Conservation (phyloP, 2,329 filamentous ascomycete species). For the Paraphaeosphaeria minitans region DNA sequence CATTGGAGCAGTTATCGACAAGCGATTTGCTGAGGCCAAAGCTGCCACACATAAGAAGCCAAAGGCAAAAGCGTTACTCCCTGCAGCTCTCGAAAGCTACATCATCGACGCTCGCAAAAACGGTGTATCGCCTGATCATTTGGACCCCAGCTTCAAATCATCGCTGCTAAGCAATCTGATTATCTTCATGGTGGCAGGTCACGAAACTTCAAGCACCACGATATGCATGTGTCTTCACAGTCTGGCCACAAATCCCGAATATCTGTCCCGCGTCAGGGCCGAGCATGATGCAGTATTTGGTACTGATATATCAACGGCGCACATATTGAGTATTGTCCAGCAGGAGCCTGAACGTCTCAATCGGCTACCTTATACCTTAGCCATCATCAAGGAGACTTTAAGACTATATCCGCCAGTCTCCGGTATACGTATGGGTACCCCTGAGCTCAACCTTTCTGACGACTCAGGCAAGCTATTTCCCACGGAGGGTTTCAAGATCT, state of each 20-base stretch:
- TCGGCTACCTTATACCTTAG: constrained; percentile 28
- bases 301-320: constrained; percentile 18
- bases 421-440: constrained; percentile 22
- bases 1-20: constrained; percentile 16
- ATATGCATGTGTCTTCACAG: constrained; percentile 29
- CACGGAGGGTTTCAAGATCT: constrained; percentile 10
- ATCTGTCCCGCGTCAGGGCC: constrained; percentile 20
- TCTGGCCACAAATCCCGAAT: constrained; percentile 24
- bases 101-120: background rate
- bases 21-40: constrained; percentile 12
- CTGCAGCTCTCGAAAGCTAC: constrained; percentile 3
- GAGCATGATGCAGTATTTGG: constrained; percentile 38
- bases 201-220: constrained; percentile 36
- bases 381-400: constrained; percentile 19
- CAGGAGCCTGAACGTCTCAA: constrained; percentile 28
- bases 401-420: constrained; percentile 37
- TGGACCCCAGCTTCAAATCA: constrained; percentile 6
- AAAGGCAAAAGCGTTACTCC: constrained; percentile 14
- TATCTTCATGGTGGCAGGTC: constrained; percentile 37
- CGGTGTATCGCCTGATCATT: background rate
- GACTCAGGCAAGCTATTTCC: constrained; percentile 12
- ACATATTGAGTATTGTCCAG: constrained; percentile 41
- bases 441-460: background rate
- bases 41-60: background rate
- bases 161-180: constrained; percentile 5